Percentiles rank a stretch among this genome's conserved stretches.
Conservation (phyloP, 1,139 yeast genomes). For the Scheffersomyces parashehatae region DNA sequence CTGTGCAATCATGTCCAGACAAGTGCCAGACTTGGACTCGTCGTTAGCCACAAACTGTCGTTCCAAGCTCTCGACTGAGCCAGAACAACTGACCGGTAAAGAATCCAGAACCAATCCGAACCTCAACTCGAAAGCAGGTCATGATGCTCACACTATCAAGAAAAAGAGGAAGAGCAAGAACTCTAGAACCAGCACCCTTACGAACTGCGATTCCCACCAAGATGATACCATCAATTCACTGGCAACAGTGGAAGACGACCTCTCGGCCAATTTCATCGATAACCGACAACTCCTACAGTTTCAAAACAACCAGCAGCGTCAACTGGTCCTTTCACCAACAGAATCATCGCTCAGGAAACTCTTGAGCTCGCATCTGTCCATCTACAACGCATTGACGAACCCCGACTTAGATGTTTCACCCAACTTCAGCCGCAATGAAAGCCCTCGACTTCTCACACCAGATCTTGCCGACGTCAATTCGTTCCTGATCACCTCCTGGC, state of each 20-base stretch:
- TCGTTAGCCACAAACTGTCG: background rate
- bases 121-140: too few relatives aligned
- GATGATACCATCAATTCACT: too few relatives aligned
- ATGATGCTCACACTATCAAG: too few relatives aligned
- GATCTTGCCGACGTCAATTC: conserved; percentile 12
- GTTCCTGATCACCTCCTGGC: conserved; percentile 22
- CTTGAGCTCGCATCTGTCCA: conserved; percentile 40
- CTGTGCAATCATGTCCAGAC: background rate
- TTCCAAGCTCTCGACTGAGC: too few relatives aligned
- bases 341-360: conserved; percentile 17
- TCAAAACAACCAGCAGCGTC: background rate
- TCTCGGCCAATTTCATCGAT: background rate
- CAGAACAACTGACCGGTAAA: too few relatives aligned
- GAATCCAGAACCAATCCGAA: too few relatives aligned
- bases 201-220: too few relatives aligned
- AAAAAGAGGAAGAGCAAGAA: too few relatives aligned
- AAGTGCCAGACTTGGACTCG: background rate
- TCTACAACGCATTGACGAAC: conserved; percentile 40
- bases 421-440: conserved; percentile 1
- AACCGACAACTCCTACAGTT: background rate
- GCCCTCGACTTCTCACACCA: conserved; percentile 9
- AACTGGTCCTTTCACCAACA: background rate
- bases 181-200: too few relatives aligned
- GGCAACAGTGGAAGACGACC: background rate
- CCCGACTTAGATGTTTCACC: conserved; percentile 41